Evolutionary conservation across 1,139 yeast genomes (phyloP), one percentile per base, ranked within the genome.

Genomic region (Hemisphaericaspora xylofermentans): DNA sequence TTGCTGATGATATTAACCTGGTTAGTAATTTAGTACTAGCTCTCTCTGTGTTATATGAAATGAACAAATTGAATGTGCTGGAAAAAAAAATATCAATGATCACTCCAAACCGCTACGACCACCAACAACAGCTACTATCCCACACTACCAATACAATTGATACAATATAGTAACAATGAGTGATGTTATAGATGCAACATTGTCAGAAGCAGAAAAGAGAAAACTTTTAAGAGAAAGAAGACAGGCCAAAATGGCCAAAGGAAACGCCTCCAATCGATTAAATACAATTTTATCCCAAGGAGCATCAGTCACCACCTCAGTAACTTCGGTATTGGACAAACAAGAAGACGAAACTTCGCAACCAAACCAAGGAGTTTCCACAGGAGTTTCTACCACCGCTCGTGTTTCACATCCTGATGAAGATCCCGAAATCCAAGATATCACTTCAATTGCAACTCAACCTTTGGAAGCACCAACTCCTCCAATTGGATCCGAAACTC

Each of bases 221-320:
- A 67, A 71, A 43, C 53, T 81, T 22, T 63, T 84, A 30, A 72
- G 89, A 46, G 89, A 84, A 55, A 74, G 88, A 56, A 71, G 91
- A 51, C 84, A 80, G 39, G 84, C 86, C 49, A 84, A 82, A 58
- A 74, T 84, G 71, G 68, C 73, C 40, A 68, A 76, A 45, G 84
- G 85, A 3, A 73, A 74, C 36, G 84, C 82, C 17, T 57, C 77
- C 3, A 69, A 71, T 14, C 67, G 93, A 44, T 61, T 84, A 52
- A 78, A 76, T 47, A 75, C 48, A 33, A 72, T 72, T 24, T 59
- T 71, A 44, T 52, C 59, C 35, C 73, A 64, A 49, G 76, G 76
- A 2, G 62, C 72, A 2, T 68, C 75, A 5, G 70, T 69, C 16
- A 63, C 70, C 36, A 44, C 58, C 9, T 18, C 57, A 0, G 67